A percentile compares a stretch with the other conserved stretches of the same genome.
phyloP scores from a whole-genome alignment of 805 yeast species.

The Ogataea polymorpha region DNA sequence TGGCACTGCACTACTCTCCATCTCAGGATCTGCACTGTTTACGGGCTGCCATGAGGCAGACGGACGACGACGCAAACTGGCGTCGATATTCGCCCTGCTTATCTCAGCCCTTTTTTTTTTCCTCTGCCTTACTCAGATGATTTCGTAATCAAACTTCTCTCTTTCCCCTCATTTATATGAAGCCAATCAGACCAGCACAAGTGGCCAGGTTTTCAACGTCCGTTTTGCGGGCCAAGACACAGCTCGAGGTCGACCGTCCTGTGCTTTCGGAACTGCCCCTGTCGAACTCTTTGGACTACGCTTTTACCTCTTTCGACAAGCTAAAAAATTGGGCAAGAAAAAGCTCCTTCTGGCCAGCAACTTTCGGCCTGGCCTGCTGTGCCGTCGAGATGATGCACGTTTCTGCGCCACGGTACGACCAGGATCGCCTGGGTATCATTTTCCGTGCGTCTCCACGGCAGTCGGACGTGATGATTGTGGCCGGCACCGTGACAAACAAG shows the following conservation, averaged over 20 bases:
- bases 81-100: background rate
- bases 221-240: constrained; percentile 3
- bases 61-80: background rate
- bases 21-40: background rate
- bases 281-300: constrained; percentile 67
- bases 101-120: background rate
- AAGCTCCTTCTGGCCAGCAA: constrained; percentile 91
- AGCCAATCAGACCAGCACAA: constrained; percentile 1
- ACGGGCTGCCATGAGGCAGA: background rate
- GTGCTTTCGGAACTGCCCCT: constrained; percentile 63
- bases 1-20: background rate
- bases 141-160: background rate
- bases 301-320: constrained; percentile 75
- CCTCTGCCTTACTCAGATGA: background rate
- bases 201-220: constrained; percentile 7
- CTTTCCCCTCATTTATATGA: constrained; percentile 7
- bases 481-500: constrained; percentile 87
- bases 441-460: constrained; percentile 94
- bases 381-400: constrained; percentile 96
- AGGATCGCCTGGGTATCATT: constrained; percentile 87
- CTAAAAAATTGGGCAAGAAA: constrained; percentile 90
- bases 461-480: constrained; percentile 88
- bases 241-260: constrained; percentile 64
- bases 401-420: constrained; percentile 87
- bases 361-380: constrained; percentile 89